These are phyloP conservation scores for Cordyceps cicadae DNA, from an alignment of 2,329 filamentous ascomycete species.

Conservation along the genomic window DNA sequence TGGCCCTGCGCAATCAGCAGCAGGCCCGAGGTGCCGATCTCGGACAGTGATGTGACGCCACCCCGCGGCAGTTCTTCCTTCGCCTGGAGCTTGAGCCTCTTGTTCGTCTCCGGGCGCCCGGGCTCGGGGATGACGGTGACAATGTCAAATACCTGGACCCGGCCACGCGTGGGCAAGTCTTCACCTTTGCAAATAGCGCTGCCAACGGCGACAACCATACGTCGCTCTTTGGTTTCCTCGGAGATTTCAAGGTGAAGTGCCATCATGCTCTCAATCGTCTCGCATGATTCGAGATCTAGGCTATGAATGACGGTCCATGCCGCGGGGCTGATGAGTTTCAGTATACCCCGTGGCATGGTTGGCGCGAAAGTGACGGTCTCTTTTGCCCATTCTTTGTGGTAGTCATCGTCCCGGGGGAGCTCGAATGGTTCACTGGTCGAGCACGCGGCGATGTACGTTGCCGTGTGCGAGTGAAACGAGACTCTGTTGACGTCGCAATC, in stretches of 20 bases:
- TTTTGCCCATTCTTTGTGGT: constrained; percentile 70
- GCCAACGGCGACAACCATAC: constrained; percentile 73
- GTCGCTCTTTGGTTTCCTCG: constrained; percentile 80
- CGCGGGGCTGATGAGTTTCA: constrained; percentile 71
- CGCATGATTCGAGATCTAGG: constrained; percentile 62
- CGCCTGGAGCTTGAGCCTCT: constrained; percentile 74
- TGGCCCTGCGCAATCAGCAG: constrained; percentile 88
- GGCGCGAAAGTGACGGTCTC: constrained; percentile 61
- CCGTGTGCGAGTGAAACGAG: constrained; percentile 66
- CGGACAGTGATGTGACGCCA: constrained; percentile 77
- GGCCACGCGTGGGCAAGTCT: constrained; percentile 76
- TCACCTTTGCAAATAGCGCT: constrained; percentile 83
- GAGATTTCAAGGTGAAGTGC: constrained; percentile 82
- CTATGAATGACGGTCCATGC: constrained; percentile 74
- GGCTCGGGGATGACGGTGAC: constrained; percentile 88
- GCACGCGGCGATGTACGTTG: constrained; percentile 70
- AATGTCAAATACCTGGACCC: constrained; percentile 84
- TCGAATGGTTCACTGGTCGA: constrained; percentile 63
- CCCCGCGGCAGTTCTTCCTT: constrained; percentile 89
- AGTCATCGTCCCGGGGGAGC: constrained; percentile 77
- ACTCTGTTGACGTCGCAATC: constrained; percentile 63
- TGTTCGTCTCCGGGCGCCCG: constrained; percentile 74
- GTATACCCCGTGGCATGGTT: constrained; percentile 57
- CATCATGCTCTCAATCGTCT: constrained; percentile 74
- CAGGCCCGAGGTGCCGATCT: constrained; percentile 79